Evolutionary conservation across 2,329 filamentous ascomycete genomes (phyloP).

Genomic region (Microcera coccophila): DNA sequence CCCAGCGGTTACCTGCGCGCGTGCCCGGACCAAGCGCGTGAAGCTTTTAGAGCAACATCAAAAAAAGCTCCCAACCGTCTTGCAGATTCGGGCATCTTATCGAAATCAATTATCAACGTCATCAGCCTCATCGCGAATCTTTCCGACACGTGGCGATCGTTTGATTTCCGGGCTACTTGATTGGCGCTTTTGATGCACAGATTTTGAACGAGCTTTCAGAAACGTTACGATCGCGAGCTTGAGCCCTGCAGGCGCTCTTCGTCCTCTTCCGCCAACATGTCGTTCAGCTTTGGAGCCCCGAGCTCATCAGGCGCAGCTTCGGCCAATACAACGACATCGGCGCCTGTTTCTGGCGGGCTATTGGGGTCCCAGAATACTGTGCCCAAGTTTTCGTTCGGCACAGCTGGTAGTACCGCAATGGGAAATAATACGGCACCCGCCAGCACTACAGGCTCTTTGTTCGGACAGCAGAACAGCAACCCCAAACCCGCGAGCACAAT

Average conservation of each 20-base stretch:
- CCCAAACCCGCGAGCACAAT: slow-evolving; percentile 25
- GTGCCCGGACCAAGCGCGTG: slow-evolving; percentile 13
- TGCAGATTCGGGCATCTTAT: slow-evolving; percentile 11
- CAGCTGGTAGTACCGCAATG: slow-evolving; percentile 20
- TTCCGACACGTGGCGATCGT: slow-evolving; percentile 7
- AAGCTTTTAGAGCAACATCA: slow-evolving; percentile 19
- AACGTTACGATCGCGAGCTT: slow-evolving; percentile 11
- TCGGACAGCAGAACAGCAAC: slow-evolving; percentile 31
- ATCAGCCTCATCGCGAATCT: slow-evolving; percentile 14
- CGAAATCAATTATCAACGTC: slow-evolving; percentile 15
- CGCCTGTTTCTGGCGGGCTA: slow-evolving; percentile 38
- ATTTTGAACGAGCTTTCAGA: no score
- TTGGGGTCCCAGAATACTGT: slow-evolving; percentile 37
- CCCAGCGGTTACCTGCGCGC: slow-evolving; percentile 3
- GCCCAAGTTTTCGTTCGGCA: slow-evolving; percentile 42
- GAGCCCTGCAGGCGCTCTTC: slow-evolving; percentile 18
- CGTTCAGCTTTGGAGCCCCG: slow-evolving; percentile 38
- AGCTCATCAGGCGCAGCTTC: slow-evolving; percentile 32
- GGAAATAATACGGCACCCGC: slow-evolving; percentile 28
- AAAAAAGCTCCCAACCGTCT: slow-evolving; percentile 28
- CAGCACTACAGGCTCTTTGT: slow-evolving; percentile 26
- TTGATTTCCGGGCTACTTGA: slow-evolving; percentile 2
- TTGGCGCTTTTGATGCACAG: slow-evolving; percentile 3
- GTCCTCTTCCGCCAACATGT: slow-evolving; percentile 20
- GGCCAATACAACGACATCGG: slow-evolving; percentile 33